These are phyloP conservation scores for Lipomyces kockii DNA, from an alignment of 805 yeast genomes.

Conservation along the genomic window DNA sequence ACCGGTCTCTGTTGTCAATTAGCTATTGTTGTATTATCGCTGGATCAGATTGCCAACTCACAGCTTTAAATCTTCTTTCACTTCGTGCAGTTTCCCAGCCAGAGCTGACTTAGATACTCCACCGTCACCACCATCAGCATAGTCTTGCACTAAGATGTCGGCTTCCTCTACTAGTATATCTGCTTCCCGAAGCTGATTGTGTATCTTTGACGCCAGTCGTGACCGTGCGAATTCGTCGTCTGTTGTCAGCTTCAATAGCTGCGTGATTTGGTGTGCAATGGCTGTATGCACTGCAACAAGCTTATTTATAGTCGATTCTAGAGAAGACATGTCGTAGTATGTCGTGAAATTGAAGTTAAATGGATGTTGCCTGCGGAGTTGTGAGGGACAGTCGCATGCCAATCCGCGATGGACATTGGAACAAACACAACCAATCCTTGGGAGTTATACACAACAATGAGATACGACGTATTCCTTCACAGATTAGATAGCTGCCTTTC, in stretches of 20 bases:
- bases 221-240: constrained; percentile 25
- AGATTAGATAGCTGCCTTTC: no score
- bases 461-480: no score
- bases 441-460: no score
- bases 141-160: constrained; percentile 15
- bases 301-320: constrained; percentile 4
- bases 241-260: constrained; percentile 7
- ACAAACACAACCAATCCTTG: no score
- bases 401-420: no score
- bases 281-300: constrained; percentile 12
- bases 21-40: neutral
- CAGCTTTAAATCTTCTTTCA: constrained; percentile 26
- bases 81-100: constrained; percentile 18
- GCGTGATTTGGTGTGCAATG: constrained; percentile 15
- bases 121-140: neutral
- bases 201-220: constrained; percentile 21
- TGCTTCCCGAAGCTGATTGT: constrained; percentile 22
- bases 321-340: constrained; percentile 1
- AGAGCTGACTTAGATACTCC: neutral
- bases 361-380: neutral
- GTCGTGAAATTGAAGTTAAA: neutral
- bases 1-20: constrained; percentile 24
- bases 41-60: constrained; percentile 1
- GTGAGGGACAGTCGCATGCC: neutral
- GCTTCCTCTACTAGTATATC: constrained; percentile 25